These are phyloP conservation scores for Paraphoma sp. DNA, from an alignment of 2,329 filamentous ascomycete species.

Conservation along the genomic window DNA sequence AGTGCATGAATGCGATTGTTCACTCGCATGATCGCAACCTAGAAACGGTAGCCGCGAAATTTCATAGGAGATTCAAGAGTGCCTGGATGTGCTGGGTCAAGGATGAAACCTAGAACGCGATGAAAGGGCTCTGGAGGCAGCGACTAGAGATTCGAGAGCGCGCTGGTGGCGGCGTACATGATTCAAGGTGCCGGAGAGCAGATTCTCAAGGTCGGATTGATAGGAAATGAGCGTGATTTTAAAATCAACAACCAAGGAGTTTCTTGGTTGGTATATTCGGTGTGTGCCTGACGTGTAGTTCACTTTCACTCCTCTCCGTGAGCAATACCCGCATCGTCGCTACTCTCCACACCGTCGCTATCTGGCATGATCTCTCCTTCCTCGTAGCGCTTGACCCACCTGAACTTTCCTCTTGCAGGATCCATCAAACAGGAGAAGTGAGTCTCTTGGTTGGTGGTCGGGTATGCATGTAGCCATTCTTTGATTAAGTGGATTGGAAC, in stretches of 20 bases:
- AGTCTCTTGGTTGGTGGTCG: constrained; percentile 63
- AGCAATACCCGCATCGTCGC: not conserved
- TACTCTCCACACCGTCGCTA: not conserved
- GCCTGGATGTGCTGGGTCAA: not conserved
- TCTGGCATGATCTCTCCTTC: constrained; percentile 10
- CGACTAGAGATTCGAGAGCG: not conserved
- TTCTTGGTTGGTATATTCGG: not conserved
- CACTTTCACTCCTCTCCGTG: not conserved
- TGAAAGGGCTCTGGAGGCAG: not conserved
- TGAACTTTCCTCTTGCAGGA: constrained; percentile 55
- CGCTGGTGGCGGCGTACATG: not conserved
- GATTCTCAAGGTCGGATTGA: not conserved
- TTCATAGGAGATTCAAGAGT: not conserved
- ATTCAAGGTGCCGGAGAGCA: not conserved
- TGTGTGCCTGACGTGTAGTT: not conserved
- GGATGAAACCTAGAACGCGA: not conserved
- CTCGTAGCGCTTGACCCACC: constrained; percentile 48
- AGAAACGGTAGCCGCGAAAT: not conserved
- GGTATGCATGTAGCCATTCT: constrained; percentile 59
- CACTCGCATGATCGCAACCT: not conserved
- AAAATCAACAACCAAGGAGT: not conserved
- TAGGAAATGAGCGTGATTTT: not conserved
- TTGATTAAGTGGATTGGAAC: constrained; percentile 48
- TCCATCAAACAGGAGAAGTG: constrained; percentile 67
- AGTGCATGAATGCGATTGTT: not conserved